Base-by-base conservation (phyloP, 176 grass and related monocot genomes). In the Pontederia crassipes region DNA sequence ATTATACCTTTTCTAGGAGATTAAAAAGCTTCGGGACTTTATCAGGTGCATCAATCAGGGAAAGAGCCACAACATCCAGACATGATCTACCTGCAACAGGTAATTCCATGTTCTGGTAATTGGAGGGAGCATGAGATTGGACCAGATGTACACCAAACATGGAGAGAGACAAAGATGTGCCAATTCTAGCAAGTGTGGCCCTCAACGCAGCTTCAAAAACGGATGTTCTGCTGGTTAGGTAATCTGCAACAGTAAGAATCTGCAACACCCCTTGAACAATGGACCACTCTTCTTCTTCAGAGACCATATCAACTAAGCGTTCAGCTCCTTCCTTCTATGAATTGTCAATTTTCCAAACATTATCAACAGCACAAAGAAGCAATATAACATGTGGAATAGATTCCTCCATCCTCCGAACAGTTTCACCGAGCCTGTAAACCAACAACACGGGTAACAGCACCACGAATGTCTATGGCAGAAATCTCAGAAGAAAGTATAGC, bases 191-290 rank as follows among this genome's bases (percentile, higher is more conserved):
- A 67, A 98, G 84, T 12, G 87, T 89, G 54, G 93, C 84, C 62
- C 93, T 80, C 78, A 98, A 89, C 85, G 93, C 88, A 83, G 93
- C 93, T 71, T 98, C 93, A 72, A 98, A 98, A 63, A 98, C 87
- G 54, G 93, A 91, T 45, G 93, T 80, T 63, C 93, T 74, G 67
- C 74, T 86, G 4, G 82, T 92, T 75, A 98, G 71, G 78, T 84
- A 98, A 78, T 98, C 93, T 50, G 82, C 93, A 66, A 98, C 88
- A 57, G 88, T 98, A 75, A 98, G 84, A 79, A 98, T 85, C 73
- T 98, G 93, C 64, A 98, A 73, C 74, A 87, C 79, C 61, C 87
- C 93, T 80, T 98, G 93, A 54, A 98, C 88, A 81, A 98, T 92
- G 45, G 88, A 88, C 93, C 93, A 98, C 72, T 98, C 93, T 70